These are phyloP conservation scores for Candida multigemmis DNA, from an alignment of 805 yeast species.

Conservation along the genomic window DNA sequence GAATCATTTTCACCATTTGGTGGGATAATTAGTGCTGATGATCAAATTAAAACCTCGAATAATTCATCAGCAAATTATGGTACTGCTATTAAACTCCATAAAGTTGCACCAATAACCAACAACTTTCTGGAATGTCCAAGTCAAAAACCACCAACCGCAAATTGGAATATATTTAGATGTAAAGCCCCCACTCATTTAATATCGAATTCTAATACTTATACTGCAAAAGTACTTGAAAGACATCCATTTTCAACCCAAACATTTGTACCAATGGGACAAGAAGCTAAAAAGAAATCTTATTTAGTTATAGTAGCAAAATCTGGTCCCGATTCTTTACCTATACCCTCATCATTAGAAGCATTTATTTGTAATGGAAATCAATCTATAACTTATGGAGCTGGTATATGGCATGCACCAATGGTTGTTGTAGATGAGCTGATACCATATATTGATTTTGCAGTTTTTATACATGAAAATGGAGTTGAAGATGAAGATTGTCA, in stretches of 20 bases:
- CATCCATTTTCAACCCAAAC: slow-evolving; percentile 89
- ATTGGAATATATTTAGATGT: slow-evolving; percentile 80
- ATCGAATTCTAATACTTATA: slow-evolving; percentile 21
- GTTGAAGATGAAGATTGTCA: slow-evolving; percentile 73
- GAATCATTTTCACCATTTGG: slow-evolving; percentile 63
- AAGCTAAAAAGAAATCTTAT: slow-evolving; percentile 41
- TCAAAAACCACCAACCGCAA: slow-evolving; percentile 43
- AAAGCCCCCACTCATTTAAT: slow-evolving; percentile 64
- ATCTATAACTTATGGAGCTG: slow-evolving; percentile 80
- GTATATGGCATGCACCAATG: slow-evolving; percentile 97
- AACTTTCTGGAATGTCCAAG: slow-evolving; percentile 40
- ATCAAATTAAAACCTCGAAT: slow-evolving; percentile 44
- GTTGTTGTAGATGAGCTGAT: slow-evolving; percentile 59
- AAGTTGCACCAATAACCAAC: slow-evolving; percentile 62
- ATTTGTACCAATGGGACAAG: slow-evolving; percentile 81
- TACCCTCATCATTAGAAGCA: slow-evolving; percentile 50
- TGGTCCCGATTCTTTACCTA: slow-evolving; percentile 44
- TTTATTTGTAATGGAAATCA: slow-evolving; percentile 76
- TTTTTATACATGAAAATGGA: slow-evolving; percentile 80
- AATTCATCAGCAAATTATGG: slow-evolving; percentile 75
- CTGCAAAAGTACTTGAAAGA: slow-evolving; percentile 69
- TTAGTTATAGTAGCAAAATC: slow-evolving; percentile 73
- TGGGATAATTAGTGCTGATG: slow-evolving; percentile 66
- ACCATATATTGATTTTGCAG: slow-evolving; percentile 63
- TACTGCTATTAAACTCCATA: slow-evolving; percentile 73